Conservation (phyloP, 169 alveolate genomes). For the Eimeria tenella region DNA sequence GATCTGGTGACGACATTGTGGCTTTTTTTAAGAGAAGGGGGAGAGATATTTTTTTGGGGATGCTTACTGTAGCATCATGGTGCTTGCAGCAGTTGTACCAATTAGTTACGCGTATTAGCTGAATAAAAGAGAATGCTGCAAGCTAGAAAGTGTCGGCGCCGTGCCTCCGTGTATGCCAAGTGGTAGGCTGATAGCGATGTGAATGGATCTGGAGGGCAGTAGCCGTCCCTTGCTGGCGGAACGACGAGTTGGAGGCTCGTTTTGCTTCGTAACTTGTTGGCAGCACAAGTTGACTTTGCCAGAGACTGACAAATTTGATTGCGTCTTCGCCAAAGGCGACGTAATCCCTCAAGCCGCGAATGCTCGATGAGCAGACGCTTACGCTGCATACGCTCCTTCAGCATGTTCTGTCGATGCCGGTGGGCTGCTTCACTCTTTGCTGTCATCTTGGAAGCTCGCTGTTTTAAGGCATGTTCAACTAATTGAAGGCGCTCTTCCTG, state of each 20-base stretch:
- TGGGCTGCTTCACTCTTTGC: constrained; percentile 54
- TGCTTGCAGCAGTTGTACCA: too few relatives aligned
- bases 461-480: constrained; percentile 15
- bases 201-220: constrained; percentile 51
- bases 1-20: too few relatives aligned
- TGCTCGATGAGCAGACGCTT: constrained; percentile 8
- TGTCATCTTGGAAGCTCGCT: constrained; percentile 20
- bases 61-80: too few relatives aligned
- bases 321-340: constrained; percentile 43
- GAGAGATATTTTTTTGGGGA: too few relatives aligned
- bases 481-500: constrained; percentile 57
- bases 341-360: constrained; percentile 16
- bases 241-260: neutral
- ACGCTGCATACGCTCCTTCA: constrained; percentile 32
- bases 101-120: too few relatives aligned
- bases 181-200: constrained; percentile 24
- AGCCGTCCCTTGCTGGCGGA: constrained; percentile 45
- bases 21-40: too few relatives aligned
- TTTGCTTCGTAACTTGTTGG: constrained; percentile 27
- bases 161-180: constrained; percentile 46
- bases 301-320: constrained; percentile 13
- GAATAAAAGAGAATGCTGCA: too few relatives aligned
- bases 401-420: neutral
- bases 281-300: constrained; percentile 57
- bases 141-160: neutral